Conservation (phyloP, 345 rosid species). For the Eucalyptus pumila region DNA sequence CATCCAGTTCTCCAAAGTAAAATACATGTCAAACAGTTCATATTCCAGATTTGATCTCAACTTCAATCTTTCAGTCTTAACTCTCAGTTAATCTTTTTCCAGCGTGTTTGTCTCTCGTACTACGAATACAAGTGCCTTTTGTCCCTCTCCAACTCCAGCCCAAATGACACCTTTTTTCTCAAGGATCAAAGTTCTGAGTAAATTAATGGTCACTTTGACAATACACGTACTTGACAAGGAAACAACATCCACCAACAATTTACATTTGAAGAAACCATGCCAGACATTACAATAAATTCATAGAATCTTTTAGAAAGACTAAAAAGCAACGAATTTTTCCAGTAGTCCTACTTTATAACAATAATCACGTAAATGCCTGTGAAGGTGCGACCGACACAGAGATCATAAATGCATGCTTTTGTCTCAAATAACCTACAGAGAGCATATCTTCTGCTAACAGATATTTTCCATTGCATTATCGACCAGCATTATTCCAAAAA, state of each 20-base stretch:
- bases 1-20: neutral
- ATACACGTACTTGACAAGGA: neutral
- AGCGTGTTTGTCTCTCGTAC: neutral
- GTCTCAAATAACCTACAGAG: neutral
- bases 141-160: neutral
- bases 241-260: neutral
- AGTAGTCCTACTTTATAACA: neutral
- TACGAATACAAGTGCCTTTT: neutral
- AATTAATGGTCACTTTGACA: neutral
- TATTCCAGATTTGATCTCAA: neutral
- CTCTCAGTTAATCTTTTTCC: neutral
- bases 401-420: neutral
- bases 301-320: neutral
- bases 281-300: neutral
- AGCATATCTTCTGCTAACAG: neutral
- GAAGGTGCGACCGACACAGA: neutral
- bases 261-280: neutral
- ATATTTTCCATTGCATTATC: neutral
- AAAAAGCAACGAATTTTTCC: neutral
- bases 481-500: neutral
- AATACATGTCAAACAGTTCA: neutral
- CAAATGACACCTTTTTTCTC: neutral
- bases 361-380: neutral
- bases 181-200: neutral
- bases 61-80: neutral